Percentiles rank a stretch among this genome's conserved stretches.
Conservation (phyloP, 148 eudicot genomes). For the Beta vulgaris region DNA sequence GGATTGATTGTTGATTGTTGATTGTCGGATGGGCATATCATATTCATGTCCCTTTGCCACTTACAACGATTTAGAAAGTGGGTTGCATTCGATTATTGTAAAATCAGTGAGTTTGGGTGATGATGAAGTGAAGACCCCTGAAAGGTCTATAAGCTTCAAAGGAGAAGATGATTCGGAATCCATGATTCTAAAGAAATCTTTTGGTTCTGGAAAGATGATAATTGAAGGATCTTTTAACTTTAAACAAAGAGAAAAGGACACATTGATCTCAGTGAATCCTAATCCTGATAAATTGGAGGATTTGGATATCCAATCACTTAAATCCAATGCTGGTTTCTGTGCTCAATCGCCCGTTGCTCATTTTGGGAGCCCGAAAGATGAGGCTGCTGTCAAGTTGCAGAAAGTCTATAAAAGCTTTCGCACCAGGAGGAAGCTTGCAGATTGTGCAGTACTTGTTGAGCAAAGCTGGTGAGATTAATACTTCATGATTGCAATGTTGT, state of each 20-base stretch:
- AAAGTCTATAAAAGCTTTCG: conserved; percentile 96
- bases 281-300: not conserved
- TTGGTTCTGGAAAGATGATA: conserved; percentile 37
- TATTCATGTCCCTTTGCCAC: conserved; percentile 60
- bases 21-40: conserved; percentile 59
- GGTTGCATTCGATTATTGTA: conserved; percentile 47
- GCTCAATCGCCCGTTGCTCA: conserved; percentile 11
- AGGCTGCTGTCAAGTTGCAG: conserved; percentile 90
- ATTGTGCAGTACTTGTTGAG: conserved; percentile 94
- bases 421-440: conserved; percentile 91
- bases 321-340: not conserved
- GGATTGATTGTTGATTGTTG: not conserved
- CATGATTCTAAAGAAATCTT: conserved; percentile 36
- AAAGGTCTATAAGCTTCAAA: conserved; percentile 54
- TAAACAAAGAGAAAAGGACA: conserved; percentile 34
- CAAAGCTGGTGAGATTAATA: conserved; percentile 66
- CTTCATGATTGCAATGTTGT: too few species aligned
- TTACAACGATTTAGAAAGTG: conserved; percentile 48
- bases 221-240: conserved; percentile 56
- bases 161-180: conserved; percentile 37
- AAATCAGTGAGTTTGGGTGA: conserved; percentile 48
- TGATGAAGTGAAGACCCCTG: conserved; percentile 45
- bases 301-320: conserved; percentile 14
- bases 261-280: conserved; percentile 33
- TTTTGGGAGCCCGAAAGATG: conserved; percentile 56